Conservation (phyloP, 1,139 yeast genomes). For the Kodamaea plutei region DNA sequence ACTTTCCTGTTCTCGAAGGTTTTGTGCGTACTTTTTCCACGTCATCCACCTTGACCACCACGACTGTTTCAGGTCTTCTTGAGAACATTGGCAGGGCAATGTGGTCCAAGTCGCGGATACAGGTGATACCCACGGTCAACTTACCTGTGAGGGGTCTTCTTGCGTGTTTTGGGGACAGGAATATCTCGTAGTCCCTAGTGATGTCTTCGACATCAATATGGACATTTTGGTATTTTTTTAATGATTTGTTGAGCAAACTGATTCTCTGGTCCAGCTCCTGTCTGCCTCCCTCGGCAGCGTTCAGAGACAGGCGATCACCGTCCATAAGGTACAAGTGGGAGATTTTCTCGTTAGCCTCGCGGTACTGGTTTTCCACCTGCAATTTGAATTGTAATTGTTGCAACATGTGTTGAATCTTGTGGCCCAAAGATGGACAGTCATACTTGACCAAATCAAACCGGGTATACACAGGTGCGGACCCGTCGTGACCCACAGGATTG, state of each 20-base stretch:
- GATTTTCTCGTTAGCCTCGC: slow-evolving; percentile 87
- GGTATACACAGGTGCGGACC: slow-evolving; percentile 43
- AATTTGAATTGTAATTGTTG: slow-evolving; percentile 90
- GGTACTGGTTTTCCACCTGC: slow-evolving; percentile 89
- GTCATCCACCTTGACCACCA: slow-evolving; percentile 81
- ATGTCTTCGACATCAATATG: slow-evolving; percentile 66
- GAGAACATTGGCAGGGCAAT: slow-evolving; percentile 77
- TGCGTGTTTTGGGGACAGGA: slow-evolving; percentile 64
- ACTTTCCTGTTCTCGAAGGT: slow-evolving; percentile 70
- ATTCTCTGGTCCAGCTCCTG: slow-evolving; percentile 83
- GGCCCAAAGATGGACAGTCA: slow-evolving; percentile 95
- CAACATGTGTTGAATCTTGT: slow-evolving; percentile 89
- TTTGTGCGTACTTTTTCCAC: slow-evolving; percentile 74
- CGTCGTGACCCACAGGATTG: slow-evolving; percentile 5
- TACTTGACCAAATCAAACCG: slow-evolving; percentile 81
- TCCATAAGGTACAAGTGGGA: slow-evolving; percentile 82
- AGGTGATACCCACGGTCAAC: slow-evolving; percentile 63
- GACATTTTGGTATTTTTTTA: slow-evolving; percentile 86
- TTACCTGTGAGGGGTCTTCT: slow-evolving; percentile 83
- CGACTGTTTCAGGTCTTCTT: slow-evolving; percentile 75
- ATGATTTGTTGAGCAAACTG: slow-evolving; percentile 74
- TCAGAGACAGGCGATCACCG: slow-evolving; percentile 81
- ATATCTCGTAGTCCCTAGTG: slow-evolving; percentile 57
- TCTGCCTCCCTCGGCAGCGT: slow-evolving; percentile 86
- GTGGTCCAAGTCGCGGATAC: slow-evolving; percentile 88